Percentiles rank a stretch among this genome's conserved stretches.
Conservation (phyloP, 306 rosid species). For the Vachellia pachyceras region DNA sequence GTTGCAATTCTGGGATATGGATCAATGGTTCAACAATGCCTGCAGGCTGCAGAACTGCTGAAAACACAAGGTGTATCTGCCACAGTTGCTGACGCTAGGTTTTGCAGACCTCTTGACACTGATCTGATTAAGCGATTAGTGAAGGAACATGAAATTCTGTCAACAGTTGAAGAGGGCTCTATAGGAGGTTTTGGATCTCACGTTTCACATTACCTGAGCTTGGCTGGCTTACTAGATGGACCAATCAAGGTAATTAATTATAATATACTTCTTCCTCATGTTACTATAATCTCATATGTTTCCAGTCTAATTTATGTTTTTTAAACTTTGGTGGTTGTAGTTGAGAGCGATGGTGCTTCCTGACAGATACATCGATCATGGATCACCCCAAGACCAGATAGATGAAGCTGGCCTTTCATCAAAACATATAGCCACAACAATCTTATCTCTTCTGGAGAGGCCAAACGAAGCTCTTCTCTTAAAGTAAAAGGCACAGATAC, state of each 20-base stretch:
- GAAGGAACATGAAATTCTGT: conserved; percentile 67
- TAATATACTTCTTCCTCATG: background rate
- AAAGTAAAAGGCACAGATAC: conserved; percentile 36
- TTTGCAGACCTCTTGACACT: conserved; percentile 80
- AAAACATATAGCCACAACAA: conserved; percentile 62
- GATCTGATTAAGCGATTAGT: conserved; percentile 62
- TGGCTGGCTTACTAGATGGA: conserved; percentile 65
- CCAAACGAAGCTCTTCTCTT: conserved; percentile 61
- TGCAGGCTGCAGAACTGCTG: conserved; percentile 63
- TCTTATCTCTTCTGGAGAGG: conserved; percentile 63
- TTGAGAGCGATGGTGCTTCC: conserved; percentile 79
- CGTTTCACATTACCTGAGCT: conserved; percentile 67
- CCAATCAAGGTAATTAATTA: conserved; percentile 59
- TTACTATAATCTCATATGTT: background rate
- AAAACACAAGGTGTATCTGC: conserved; percentile 48
- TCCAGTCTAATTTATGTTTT: background rate
- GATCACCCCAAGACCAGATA: conserved; percentile 66
- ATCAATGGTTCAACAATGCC: conserved; percentile 66
- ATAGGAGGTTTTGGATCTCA: conserved; percentile 90
- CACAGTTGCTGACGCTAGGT: conserved; percentile 81
- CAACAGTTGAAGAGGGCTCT: conserved; percentile 80
- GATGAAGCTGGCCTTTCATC: conserved; percentile 73
- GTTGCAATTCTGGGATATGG: conserved; percentile 82
- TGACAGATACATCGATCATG: conserved; percentile 80
- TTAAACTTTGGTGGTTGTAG: conserved; percentile 42